These are phyloP conservation scores for Ligustrum vulgare DNA, from an alignment of 257 asterid species.

Conservation along the genomic window DNA sequence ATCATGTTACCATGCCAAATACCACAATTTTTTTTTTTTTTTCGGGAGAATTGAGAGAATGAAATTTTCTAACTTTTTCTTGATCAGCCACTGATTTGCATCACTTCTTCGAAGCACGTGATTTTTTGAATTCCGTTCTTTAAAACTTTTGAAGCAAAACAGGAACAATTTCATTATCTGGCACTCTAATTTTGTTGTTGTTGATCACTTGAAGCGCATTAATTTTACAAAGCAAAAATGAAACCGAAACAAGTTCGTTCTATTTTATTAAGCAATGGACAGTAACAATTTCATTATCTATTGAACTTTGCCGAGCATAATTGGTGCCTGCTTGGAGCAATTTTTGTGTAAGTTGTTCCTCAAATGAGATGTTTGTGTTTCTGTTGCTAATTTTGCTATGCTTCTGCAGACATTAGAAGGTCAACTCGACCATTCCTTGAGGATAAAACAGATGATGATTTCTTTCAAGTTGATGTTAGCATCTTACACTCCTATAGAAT, in stretches of 20 bases:
- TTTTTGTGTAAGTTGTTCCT: not conserved
- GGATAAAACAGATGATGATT: slow-evolving; percentile 79
- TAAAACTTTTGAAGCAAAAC: not conserved
- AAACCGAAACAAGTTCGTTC: not conserved
- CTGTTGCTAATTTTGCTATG: slow-evolving; percentile 20
- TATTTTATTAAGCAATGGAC: not conserved
- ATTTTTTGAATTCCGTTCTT: not conserved
- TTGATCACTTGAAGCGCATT: not conserved
- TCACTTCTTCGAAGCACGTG: not conserved
- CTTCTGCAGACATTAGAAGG: slow-evolving; percentile 71
- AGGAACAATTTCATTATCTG: not conserved
- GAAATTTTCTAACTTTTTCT: too few species aligned
- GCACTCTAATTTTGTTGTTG: not conserved
- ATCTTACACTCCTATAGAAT: slow-evolving; percentile 14
- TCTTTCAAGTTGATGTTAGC: slow-evolving; percentile 86
- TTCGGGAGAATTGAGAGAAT: too few species aligned
- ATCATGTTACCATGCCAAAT: too few species aligned
- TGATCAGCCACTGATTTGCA: not conserved
- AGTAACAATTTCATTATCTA: not conserved
- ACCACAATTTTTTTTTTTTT: too few species aligned
- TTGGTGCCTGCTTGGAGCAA: slow-evolving; percentile 14
- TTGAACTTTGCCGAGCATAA: not conserved
- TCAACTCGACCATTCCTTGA: slow-evolving; percentile 72
- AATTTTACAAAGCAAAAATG: not conserved
- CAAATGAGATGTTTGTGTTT: not conserved